A percentile compares a stretch with the other conserved stretches of the same genome.
phyloP scores from a whole-genome alignment of 441 rosid genomes.

The Flueggea neowawraea region DNA sequence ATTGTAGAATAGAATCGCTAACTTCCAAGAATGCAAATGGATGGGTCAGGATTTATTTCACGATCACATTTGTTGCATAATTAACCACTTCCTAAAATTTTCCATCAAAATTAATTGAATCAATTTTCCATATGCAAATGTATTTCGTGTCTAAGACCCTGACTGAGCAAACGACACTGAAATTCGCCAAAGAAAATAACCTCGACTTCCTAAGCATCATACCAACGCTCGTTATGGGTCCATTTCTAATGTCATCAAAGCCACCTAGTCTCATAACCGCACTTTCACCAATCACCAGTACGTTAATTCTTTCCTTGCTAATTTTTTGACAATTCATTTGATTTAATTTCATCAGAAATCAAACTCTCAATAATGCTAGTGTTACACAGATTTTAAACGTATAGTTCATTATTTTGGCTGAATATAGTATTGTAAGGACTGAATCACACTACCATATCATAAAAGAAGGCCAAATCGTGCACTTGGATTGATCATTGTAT shows the following conservation, averaged over 20 bases:
- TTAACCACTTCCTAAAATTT: too few relatives aligned
- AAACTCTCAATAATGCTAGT: too few relatives aligned
- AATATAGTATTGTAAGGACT: background rate
- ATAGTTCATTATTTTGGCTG: too few relatives aligned
- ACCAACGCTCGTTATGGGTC: conserved; percentile 82
- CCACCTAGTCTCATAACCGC: conserved; percentile 93
- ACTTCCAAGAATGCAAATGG: too few relatives aligned
- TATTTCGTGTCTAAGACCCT: conserved; percentile 77
- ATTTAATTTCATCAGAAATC: too few relatives aligned
- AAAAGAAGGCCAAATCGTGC: conserved; percentile 20
- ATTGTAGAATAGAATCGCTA: too few relatives aligned
- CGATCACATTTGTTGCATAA: too few relatives aligned
- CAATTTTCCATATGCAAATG: conserved; percentile 39
- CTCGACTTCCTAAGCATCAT: conserved; percentile 76
- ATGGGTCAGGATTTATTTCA: conserved; percentile 49
- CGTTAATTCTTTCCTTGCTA: too few relatives aligned
- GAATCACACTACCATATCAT: background rate
- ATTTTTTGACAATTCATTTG: too few relatives aligned
- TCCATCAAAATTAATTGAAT: too few relatives aligned
- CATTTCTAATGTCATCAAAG: conserved; percentile 72
- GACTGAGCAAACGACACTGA: conserved; percentile 90
- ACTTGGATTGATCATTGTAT: conserved; percentile 70
- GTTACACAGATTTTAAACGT: too few relatives aligned
- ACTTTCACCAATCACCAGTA: conserved; percentile 70
- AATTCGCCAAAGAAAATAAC: conserved; percentile 64